Conservation (phyloP, 2,329 filamentous ascomycete genomes). For the Samsoniella hepiali region DNA sequence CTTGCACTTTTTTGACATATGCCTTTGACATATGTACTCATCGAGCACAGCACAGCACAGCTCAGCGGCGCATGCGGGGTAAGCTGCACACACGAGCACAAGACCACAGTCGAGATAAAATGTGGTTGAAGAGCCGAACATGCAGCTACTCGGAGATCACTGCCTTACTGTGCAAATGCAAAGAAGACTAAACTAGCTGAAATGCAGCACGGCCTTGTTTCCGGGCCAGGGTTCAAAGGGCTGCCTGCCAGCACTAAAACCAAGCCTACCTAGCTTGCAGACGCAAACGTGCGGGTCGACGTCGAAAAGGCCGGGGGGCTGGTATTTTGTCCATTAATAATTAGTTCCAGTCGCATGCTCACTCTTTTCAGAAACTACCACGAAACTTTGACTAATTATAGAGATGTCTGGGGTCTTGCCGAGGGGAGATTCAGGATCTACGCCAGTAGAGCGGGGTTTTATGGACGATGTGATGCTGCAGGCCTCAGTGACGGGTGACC, state of each 20-base stretch:
- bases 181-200: neutral
- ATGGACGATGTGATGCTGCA: constrained; percentile 13
- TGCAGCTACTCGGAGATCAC: neutral
- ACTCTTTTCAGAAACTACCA: neutral
- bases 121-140: neutral
- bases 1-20: neutral
- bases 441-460: neutral
- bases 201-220: neutral
- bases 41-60: too few relatives aligned
- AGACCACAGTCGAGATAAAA: neutral
- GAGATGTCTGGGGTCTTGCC: neutral
- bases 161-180: neutral
- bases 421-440: constrained; percentile 2
- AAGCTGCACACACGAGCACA: too few relatives aligned
- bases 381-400: neutral
- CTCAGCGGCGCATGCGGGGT: too few relatives aligned
- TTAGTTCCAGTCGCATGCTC: neutral
- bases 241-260: neutral
- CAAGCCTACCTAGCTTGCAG: neutral
- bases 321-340: neutral
- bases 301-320: neutral
- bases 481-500: neutral
- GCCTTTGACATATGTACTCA: too few relatives aligned
- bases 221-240: neutral
- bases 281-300: neutral